Evolutionary conservation across 306 rosid genomes (phyloP).

Genomic region (Prunus dulcis): DNA sequence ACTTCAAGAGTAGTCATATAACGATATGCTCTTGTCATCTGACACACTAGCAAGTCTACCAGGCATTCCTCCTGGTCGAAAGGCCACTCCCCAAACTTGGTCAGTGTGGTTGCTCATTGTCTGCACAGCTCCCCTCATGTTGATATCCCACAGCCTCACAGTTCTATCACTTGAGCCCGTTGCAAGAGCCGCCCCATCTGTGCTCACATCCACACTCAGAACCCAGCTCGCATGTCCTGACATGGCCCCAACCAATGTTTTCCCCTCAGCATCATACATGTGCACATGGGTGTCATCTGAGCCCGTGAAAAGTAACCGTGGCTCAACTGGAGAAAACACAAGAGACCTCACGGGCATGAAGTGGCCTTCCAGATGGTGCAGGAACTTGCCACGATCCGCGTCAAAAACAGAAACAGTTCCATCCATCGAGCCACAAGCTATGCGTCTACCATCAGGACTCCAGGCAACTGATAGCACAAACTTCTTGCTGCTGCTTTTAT

Average conservation of each 20-base stretch:
- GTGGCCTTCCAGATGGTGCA: conserved; percentile 97
- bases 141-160: conserved; percentile 91
- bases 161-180: conserved; percentile 96
- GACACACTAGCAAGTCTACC: conserved; percentile 96
- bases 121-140: conserved; percentile 86
- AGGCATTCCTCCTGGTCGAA: conserved; percentile 76
- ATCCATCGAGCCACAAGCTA: conserved; percentile 96
- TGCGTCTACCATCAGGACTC: conserved; percentile 83
- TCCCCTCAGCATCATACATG: conserved; percentile 94
- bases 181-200: conserved; percentile 84
- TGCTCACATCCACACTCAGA: conserved; percentile 81
- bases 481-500: conserved; percentile 87
- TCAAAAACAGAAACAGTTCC: conserved; percentile 94
- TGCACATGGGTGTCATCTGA: conserved; percentile 87
- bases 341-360: conserved; percentile 92
- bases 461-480: conserved; percentile 94
- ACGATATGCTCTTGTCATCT: conserved; percentile 87
- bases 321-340: conserved; percentile 81
- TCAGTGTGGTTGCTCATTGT: conserved; percentile 94
- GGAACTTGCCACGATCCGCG: conserved; percentile 63
- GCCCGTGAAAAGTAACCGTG: conserved; percentile 78
- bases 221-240: conserved; percentile 97
- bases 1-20: conserved; percentile 78
- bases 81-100: conserved; percentile 97
- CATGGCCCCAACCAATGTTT: conserved; percentile 73